Conservation (phyloP, 495 filamentous ascomycete species). For the Penicillium angulare region DNA sequence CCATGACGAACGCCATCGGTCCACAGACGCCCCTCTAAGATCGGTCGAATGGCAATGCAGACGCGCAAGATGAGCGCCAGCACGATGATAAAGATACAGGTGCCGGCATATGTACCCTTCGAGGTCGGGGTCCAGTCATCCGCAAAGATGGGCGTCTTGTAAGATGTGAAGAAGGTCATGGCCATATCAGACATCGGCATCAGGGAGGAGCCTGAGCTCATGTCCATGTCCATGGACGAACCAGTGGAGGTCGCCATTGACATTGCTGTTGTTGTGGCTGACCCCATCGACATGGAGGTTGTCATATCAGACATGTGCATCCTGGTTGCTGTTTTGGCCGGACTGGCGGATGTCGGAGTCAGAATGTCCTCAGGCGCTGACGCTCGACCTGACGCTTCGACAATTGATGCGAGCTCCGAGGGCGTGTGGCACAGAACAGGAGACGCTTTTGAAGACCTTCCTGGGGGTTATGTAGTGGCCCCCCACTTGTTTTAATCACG, state of each 20-base stretch:
- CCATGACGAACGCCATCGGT: constrained; percentile 16
- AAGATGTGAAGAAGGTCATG: constrained; percentile 40
- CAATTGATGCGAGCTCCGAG: too few relatives aligned
- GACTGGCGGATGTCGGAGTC: neutral
- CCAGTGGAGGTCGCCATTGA: constrained; percentile 18
- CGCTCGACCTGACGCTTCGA: too few relatives aligned
- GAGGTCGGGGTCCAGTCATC: constrained; percentile 66
- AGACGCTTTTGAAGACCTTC: too few relatives aligned
- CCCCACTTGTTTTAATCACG: too few relatives aligned
- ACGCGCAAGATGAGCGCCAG: constrained; percentile 66
- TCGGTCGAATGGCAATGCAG: constrained; percentile 63
- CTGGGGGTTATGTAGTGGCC: too few relatives aligned
- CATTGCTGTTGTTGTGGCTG: constrained; percentile 10
- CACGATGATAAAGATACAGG: constrained; percentile 81
- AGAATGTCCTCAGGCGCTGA: neutral
- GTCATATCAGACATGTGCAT: constrained; percentile 22
- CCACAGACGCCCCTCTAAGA: constrained; percentile 46
- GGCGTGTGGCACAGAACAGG: too few relatives aligned
- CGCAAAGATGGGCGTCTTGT: constrained; percentile 72
- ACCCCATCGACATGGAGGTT: constrained; percentile 11
- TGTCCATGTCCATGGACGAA: constrained; percentile 18
- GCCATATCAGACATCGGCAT: constrained; percentile 6
- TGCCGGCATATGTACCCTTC: constrained; percentile 71
- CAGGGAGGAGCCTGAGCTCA: constrained; percentile 2
- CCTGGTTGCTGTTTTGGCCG: too few relatives aligned